These are phyloP conservation scores for Lentinula novae-zelandiae DNA, from an alignment of 1,284 basidiomycete genomes.

Conservation along the genomic window DNA sequence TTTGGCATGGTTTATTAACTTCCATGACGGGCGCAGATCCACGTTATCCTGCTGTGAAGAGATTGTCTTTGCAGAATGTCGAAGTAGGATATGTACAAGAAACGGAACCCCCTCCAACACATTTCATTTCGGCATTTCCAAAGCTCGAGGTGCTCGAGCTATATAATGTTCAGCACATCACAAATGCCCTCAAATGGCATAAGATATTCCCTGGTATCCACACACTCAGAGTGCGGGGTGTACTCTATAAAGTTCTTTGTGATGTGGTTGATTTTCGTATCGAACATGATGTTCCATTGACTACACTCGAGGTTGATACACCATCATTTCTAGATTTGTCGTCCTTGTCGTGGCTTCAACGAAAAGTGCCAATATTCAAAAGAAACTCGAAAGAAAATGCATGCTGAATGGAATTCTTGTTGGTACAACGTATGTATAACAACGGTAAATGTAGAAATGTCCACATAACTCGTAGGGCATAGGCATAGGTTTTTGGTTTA, in stretches of 20 bases:
- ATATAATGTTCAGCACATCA: background rate
- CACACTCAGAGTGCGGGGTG: background rate
- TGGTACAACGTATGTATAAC: background rate
- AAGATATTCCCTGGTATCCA: background rate
- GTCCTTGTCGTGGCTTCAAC: background rate
- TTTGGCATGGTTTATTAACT: background rate
- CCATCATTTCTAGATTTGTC: background rate
- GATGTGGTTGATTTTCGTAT: slow-evolving; percentile 2
- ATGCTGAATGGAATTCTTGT: background rate
- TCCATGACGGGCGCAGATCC: background rate
- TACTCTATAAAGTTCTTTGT: background rate
- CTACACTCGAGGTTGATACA: slow-evolving; percentile 3
- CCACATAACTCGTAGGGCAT: background rate
- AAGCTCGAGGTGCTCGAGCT: background rate
- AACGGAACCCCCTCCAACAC: background rate
- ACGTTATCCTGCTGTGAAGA: background rate
- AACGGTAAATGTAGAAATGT: background rate
- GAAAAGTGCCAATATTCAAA: background rate
- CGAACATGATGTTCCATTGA: background rate
- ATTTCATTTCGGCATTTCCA: slow-evolving; percentile 1
- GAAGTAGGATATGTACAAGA: background rate
- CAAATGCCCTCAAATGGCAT: background rate
- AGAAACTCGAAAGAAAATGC: background rate
- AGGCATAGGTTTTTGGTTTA: background rate
- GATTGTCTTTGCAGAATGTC: background rate